Percentiles rank a stretch among this genome's conserved stretches.
Evolutionary conservation across 2,329 filamentous ascomycete species (phyloP).

Genomic region (Colletotrichum lini): DNA sequence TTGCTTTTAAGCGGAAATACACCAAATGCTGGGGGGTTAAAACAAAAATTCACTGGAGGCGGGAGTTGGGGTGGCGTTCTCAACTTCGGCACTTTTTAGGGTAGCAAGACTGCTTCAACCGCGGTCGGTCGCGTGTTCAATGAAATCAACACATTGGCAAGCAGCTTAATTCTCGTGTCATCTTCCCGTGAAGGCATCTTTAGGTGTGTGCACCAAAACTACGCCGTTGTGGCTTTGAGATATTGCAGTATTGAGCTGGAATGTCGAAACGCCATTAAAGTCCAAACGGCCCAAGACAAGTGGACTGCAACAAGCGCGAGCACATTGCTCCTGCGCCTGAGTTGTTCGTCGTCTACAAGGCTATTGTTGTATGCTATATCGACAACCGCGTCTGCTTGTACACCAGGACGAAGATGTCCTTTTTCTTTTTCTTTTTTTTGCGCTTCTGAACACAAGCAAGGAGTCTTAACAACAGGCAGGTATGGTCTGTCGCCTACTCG

Average conservation of each 20-base stretch:
- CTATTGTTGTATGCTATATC: not conserved
- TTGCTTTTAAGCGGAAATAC: conserved; percentile 45
- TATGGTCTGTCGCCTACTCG: not conserved
- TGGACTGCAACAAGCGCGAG: not conserved
- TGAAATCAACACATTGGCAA: conserved; percentile 37
- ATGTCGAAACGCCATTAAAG: not conserved
- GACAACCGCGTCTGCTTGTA: not conserved
- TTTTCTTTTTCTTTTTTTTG: not conserved
- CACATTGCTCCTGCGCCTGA: not conserved
- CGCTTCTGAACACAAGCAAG: not conserved
- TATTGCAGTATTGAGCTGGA: not conserved
- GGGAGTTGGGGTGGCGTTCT: conserved; percentile 49
- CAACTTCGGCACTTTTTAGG: conserved; percentile 41
- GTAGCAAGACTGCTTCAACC: conserved; percentile 41
- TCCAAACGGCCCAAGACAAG: not conserved
- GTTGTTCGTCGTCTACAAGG: not conserved
- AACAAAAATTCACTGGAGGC: conserved; percentile 39
- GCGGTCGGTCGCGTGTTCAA: conserved; percentile 37
- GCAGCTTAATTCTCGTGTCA: not conserved
- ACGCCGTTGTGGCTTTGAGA: not conserved
- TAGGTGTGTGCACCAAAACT: not conserved
- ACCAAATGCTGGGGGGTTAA: conserved; percentile 34
- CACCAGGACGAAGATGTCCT: no score
- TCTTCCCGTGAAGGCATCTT: not conserved
- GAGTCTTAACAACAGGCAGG: not conserved